phyloP scores from a whole-genome alignment of 2,329 filamentous ascomycete genomes.

The Mollisia scopiformis region DNA sequence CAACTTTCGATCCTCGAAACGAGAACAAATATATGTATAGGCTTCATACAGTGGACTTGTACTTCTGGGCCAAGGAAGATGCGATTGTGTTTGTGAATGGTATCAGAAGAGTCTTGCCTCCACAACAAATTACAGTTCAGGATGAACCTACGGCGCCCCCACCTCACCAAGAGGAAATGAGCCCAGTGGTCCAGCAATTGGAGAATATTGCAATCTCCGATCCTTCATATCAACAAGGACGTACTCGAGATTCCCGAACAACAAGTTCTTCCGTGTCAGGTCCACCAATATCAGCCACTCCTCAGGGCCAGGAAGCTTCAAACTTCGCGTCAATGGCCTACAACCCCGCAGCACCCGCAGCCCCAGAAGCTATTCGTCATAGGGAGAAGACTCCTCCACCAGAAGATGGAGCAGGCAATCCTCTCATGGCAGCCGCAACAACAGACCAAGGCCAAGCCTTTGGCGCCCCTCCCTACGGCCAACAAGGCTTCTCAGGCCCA shows the following conservation, averaged over 20 bases:
- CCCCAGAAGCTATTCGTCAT: conserved; percentile 71
- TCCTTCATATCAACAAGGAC: conserved; percentile 47
- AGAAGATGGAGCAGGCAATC: conserved; percentile 64
- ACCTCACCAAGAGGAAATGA: conserved; percentile 54
- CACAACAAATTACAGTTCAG: conserved; percentile 61
- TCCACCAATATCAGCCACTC: conserved; percentile 40
- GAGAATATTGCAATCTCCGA: conserved; percentile 72
- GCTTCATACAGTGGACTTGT: conserved; percentile 75
- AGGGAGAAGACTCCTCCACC: conserved; percentile 81
- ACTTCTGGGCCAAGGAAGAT: conserved; percentile 78
- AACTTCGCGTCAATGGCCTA: conserved; percentile 70
- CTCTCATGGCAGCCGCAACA: conserved; percentile 59
- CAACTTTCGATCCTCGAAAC: conserved; percentile 71
- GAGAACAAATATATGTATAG: conserved; percentile 80
- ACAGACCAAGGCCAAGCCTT: conserved; percentile 60
- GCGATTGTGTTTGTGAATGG: conserved; percentile 72
- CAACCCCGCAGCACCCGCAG: conserved; percentile 77
- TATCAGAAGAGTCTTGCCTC: conserved; percentile 65
- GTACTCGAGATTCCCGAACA: conserved; percentile 30
- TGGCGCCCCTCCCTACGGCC: conserved; percentile 44
- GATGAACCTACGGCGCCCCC: conserved; percentile 63
- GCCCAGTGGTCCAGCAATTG: conserved; percentile 72
- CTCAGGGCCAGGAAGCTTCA: conserved; percentile 38
- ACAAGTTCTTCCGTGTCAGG: conserved; percentile 28
- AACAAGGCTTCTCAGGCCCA: conserved; percentile 24